These are phyloP conservation scores for Anethum foeniculum DNA, from an alignment of 140 eudicot species.

Conservation along the genomic window DNA sequence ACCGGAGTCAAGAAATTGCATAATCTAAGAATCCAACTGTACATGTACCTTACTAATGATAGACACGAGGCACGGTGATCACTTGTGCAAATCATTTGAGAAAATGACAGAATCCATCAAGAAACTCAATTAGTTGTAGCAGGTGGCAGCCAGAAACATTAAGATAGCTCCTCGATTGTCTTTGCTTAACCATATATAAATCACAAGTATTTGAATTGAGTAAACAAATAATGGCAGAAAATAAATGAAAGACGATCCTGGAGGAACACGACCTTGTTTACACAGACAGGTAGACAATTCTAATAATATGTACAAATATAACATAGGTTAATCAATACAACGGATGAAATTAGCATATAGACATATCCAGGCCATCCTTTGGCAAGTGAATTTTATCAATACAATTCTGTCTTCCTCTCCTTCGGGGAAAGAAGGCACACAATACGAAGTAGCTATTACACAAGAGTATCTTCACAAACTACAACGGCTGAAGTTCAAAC, in stretches of 20 bases:
- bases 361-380: neutral
- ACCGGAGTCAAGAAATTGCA: neutral
- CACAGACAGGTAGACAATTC: neutral
- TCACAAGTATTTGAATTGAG: neutral
- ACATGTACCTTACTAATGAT: neutral
- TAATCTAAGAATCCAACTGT: neutral
- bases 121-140: neutral
- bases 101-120: neutral
- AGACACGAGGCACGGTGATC: neutral
- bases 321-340: neutral
- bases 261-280: neutral
- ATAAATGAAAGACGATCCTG: neutral
- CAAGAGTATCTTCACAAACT: neutral
- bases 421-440: constrained; percentile 9
- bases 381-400: neutral
- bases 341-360: neutral
- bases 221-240: neutral
- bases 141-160: neutral
- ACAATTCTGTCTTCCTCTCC: constrained; percentile 1
- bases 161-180: neutral
- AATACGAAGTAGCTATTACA: neutral
- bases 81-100: neutral
- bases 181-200: neutral
- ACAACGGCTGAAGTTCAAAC: neutral
- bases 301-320: neutral